Conservation (phyloP, 2,329 filamentous ascomycete genomes). For the Colletotrichum sublineola region DNA sequence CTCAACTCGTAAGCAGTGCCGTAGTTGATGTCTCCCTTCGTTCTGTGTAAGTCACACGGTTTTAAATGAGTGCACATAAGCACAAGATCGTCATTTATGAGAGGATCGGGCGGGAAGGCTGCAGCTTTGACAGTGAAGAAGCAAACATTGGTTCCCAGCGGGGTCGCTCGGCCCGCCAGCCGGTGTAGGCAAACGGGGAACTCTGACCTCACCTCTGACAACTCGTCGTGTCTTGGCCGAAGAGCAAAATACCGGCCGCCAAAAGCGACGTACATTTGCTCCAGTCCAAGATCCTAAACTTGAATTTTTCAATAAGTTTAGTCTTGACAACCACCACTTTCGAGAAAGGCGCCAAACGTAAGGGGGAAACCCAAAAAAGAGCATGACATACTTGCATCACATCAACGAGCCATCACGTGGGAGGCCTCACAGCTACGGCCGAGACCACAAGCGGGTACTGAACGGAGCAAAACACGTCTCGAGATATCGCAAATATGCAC, state of each 20-base stretch:
- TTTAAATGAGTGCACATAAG: background rate
- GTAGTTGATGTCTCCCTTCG: background rate
- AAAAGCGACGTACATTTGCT: background rate
- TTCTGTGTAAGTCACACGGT: background rate
- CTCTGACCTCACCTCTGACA: background rate
- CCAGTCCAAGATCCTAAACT: background rate
- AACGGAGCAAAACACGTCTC: constrained; percentile 31
- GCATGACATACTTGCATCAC: constrained; percentile 39
- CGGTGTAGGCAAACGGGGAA: background rate
- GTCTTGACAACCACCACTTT: background rate
- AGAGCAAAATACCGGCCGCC: background rate
- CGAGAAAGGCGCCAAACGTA: constrained; percentile 1
- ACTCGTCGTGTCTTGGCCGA: background rate
- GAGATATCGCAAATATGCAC: constrained; percentile 42
- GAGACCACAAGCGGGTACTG: background rate
- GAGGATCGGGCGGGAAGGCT: background rate
- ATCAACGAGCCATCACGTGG: constrained; percentile 36
- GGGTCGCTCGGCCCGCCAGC: background rate
- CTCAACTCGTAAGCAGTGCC: too few relatives aligned
- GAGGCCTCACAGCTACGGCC: constrained; percentile 14
- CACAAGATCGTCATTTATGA: background rate
- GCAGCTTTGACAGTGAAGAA: background rate
- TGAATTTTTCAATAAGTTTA: too few relatives aligned
- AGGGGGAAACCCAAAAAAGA: constrained; percentile 3
- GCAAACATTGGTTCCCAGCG: background rate